Evolutionary conservation across 495 filamentous ascomycete species (phyloP), one percentile per base, ranked within the genome.

Genomic region (Friedmanniomyces simplex): DNA sequence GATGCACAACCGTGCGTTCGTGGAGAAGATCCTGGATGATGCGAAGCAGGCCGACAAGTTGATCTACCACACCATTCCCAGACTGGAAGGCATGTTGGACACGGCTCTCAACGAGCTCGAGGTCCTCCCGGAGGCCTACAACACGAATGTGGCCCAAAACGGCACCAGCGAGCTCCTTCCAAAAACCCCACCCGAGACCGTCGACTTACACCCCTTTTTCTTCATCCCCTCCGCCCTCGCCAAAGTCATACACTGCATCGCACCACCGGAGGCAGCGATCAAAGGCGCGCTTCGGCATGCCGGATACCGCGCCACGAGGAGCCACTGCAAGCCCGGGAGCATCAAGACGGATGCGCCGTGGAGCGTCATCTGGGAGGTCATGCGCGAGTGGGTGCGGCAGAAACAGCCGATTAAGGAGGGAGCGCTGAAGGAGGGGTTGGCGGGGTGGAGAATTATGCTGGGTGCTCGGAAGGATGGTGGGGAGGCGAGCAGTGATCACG

Each of bases 311-410:
- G 83, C 83, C 12, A 87, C 85, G 1, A 80, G 91, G 55, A 91
- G 85, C 56, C 93, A 98, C 64, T 82, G 87, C 53, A 91, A 89
- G 62, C 79, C 87, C 0, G 91, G 89, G n/a, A 87, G 83, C 57
- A 81, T 96, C 60, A 88, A 87, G 68, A 97, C 94, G 0, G 83
- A 95, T 70, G 93, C 93, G 12, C 85, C 88, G 0, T 96, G 90
- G 89, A 73, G 71, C 2, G 79, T 88, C 2, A 77, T 97, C 43
- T 97, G 93, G 93, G 85, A 96, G 60, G 76, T 97, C 30, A 95
- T 97, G 83, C 77, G 87, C 34, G 87, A 94, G 72, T 98, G 91
- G 91, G 76, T 82, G 1, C 76, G 83, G 39, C 90, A 93, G 61
- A 85, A 82, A 56, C 71, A 76, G 0, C 88, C 89, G 0, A 73